Evolutionary conservation across 1,284 basidiomycete species (phyloP), one percentile per base, ranked within the genome.

Genomic region (Xerocomus minutiporus): DNA sequence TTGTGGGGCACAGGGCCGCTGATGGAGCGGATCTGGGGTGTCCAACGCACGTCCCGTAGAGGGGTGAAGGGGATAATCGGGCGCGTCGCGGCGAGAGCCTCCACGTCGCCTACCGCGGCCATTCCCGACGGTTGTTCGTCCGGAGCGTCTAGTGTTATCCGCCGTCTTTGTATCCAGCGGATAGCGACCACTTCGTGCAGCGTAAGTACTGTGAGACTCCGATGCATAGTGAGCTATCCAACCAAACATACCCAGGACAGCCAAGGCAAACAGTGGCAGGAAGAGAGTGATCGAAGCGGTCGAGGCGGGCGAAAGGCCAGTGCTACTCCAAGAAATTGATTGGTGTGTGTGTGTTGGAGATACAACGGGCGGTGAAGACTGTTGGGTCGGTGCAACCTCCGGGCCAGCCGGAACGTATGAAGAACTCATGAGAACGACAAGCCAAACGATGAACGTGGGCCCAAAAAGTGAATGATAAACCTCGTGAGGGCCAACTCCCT

Each of bases 11-110:
- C 34, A 28, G 61, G 59, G 8, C 66, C 50, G 23, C 57, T 62
- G 51, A 66, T 61, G 11, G 69, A 64, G 9, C 61, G 67, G 53
- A 73, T 69, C 50, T 78, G 75, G 46, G 77, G 77, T 15, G 69
- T 62, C 76, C 76, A 78, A 26, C 66, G 65, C 39, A 67, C 67
- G 50, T 70, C 61, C 9, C 52, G 32, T 2, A 52, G 46, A 41
- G 68, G 64, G 53, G 50, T 59, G 42, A 60, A 48, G 29, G 70
- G 63, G 46, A 63, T 51, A 31, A 61, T 54, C 23, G 67, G 58
- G 40, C 31, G 36, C 29, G 26, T 29, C 26, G 48, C 39, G 7
- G 46, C 35, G 20, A 54, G 42, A 39, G 54, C 54, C 43, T 68
- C 66, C 7, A 59, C 42, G 34, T 69, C 67, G 25, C 13, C 47